Evolutionary conservation across 345 rosid species (phyloP), one percentile per base, ranked within the genome.

Genomic region (Eutrema heterophyllum): DNA sequence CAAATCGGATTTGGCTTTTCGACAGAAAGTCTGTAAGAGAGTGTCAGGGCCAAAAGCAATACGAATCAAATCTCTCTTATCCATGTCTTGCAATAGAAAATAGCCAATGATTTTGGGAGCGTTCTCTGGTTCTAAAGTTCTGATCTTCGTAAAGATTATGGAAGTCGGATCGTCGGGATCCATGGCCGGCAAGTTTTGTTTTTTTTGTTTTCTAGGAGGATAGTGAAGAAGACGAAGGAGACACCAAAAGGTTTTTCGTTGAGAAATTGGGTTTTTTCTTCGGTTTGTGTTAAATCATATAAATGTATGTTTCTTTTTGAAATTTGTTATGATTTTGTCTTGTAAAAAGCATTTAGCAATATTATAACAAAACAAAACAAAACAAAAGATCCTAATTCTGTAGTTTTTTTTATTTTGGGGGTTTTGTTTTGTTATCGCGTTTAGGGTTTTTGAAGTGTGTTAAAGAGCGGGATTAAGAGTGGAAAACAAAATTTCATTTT

Each of bases 71-170:
- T 86, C 96, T 15, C 70, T 73, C 5, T 86, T 86, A 27, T 68
- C 70, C 5, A 84, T 73, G 83, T 84, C 97, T 54, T 90, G 93
- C 51, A 90, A 64, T 16, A 92, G 87, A 50, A 95, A 81, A 67
- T 82, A 92, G 29, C 94, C 96, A 86, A 92, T 87, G 89, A 95
- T 85, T 79, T 82, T 92, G 5, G 85, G 68, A 10, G 96, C 97
- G 73, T 92, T 83, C 15, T 87, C 93, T 5, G 89, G 96, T 81
- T 95, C 99, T 61, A 92, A 52, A 44, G 68, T 76, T 73, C 79
- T 82, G 75, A 95, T 84, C 77, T 80, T 92, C 10, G 78, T 71
- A 59, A 86, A 79, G 60, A 95, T 79, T n/a, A 87, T 59, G 44
- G 81, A 65, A 21, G 86, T 90, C 6, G 87, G 82, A 53, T 90